Base-by-base conservation (phyloP, 2,329 filamentous ascomycete genomes). In the Calonectria pteridis region DNA sequence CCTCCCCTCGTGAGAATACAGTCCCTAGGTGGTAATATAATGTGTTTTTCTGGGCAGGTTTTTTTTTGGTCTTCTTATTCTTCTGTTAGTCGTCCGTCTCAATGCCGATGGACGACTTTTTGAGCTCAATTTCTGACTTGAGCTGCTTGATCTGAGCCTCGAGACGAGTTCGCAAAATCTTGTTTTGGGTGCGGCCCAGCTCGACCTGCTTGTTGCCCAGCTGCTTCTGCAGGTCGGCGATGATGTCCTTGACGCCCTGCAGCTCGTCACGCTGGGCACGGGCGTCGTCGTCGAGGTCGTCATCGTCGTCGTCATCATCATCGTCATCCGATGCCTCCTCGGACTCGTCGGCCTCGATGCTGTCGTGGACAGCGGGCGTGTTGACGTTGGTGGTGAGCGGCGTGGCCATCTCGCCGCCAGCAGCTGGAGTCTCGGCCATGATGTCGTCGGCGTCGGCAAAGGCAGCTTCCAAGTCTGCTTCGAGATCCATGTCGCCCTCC, bases 391-490 rank as follows among this genome's bases (percentile, higher is more conserved):
- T 82, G 68, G 83, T 78, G 0, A 87, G 86, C 75, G 89, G 89
- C 3, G 89, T 91, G 23, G 84, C 79, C 11, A 83, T 86, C 59
- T 87, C 87, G 53, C 83, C 76, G 58, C 84, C 85, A 10, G 86
- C 85, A n/a, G 80, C 85, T 1, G 86, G 85, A 13, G 86, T 88
- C 40, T 86, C 86, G 13, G 81, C 83, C 59, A 80, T 75, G 65
- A 84, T 73, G 16, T 85, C 84, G n/a, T 83, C 85, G 0, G 83
- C 84, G 84, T 83, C 85, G 0, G 83, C 84, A 84, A 91, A 86
- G 81, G 90, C 82, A 77, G 91, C 83, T 76, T 93, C 83, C 78
- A 93, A 84, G 79, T 91, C 83, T 81, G 88, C 86, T 82, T 92
- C 86, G 82, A 91, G 80, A 77, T 91, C 83, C 84, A 91, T 83